Evolutionary conservation across 1,284 basidiomycete species (phyloP).

Genomic region (Boletus hoseneyae): DNA sequence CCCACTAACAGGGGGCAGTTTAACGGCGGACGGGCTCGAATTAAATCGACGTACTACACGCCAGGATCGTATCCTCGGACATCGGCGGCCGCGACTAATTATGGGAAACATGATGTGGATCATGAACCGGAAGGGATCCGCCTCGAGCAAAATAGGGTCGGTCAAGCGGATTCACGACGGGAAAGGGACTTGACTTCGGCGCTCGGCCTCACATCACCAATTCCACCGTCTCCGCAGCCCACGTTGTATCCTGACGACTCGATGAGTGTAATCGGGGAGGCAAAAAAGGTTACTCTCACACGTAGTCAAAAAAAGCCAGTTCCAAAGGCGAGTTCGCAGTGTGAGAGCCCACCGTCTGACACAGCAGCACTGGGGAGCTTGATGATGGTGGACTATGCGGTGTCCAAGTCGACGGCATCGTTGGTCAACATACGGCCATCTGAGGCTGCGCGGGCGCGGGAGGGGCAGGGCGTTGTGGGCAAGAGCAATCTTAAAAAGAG

Average conservation of each 20-base stretch:
- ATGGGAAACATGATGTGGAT: constrained; percentile 33
- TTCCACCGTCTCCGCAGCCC: constrained; percentile 48
- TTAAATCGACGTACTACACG: constrained; percentile 66
- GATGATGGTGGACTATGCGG: constrained; percentile 56
- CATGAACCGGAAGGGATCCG: constrained; percentile 31
- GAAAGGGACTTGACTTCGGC: constrained; percentile 51
- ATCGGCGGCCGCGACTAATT: constrained; percentile 39
- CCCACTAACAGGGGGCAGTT: constrained; percentile 22
- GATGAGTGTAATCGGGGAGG: constrained; percentile 53
- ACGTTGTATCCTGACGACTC: constrained; percentile 72
- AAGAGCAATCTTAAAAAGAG: constrained; percentile 30
- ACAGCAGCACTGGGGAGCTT: constrained; percentile 52
- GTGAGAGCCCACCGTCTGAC: constrained; percentile 38
- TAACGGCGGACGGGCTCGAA: constrained; percentile 52
- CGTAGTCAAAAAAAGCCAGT: constrained; percentile 35
- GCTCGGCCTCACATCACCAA: constrained; percentile 48
- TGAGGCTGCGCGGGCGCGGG: constrained; percentile 25
- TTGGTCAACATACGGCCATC: constrained; percentile 32
- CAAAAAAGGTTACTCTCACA: constrained; percentile 26
- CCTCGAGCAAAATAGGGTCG: constrained; percentile 30
- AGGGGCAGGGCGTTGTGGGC: not conserved
- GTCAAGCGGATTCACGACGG: constrained; percentile 43
- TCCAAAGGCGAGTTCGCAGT: constrained; percentile 18
- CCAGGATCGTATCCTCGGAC: constrained; percentile 52
- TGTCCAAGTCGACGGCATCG: constrained; percentile 34